These are phyloP conservation scores for Russula olivacea DNA, from an alignment of 768 basidiomycete genomes.

Conservation along the genomic window DNA sequence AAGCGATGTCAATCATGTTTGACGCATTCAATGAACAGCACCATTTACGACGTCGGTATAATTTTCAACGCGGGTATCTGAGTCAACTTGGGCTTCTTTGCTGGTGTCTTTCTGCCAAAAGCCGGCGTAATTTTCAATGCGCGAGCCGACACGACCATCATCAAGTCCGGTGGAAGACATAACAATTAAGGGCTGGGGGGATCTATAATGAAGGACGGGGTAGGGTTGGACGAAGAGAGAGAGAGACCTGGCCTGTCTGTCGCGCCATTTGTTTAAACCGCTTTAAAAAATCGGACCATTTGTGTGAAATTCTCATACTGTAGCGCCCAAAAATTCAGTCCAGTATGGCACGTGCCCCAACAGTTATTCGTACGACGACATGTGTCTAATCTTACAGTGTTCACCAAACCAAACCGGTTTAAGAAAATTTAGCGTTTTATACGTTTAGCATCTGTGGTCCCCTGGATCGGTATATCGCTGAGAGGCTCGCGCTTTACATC, in stretches of 20 bases:
- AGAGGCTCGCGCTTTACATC: constrained; percentile 11
- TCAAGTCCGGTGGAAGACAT: constrained; percentile 25
- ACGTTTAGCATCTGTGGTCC: constrained; percentile 21
- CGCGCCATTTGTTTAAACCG: background rate
- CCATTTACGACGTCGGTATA: constrained; percentile 96
- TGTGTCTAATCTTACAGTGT: background rate
- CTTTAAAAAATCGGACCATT: constrained; percentile 18
- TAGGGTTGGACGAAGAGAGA: background rate
- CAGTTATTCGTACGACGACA: too few species aligned
- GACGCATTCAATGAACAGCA: constrained; percentile 32
- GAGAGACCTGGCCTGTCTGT: background rate
- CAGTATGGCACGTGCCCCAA: background rate
- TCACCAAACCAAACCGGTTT: background rate
- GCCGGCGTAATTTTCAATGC: constrained; percentile 79
- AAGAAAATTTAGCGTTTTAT: constrained; percentile 10
- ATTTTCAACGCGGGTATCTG: constrained; percentile 64
- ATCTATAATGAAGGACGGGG: constrained; percentile 2
- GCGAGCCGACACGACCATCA: constrained; percentile 41
- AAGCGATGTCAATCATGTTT: background rate
- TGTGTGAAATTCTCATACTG: background rate
- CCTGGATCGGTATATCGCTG: constrained; percentile 11
- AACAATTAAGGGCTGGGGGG: background rate
- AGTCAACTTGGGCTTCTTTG: constrained; percentile 61
- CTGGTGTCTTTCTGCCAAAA: constrained; percentile 85
- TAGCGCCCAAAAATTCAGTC: background rate